phyloP scores from a whole-genome alignment of 2,329 filamentous ascomycete genomes.

The Colletotrichum ledebouriae region DNA sequence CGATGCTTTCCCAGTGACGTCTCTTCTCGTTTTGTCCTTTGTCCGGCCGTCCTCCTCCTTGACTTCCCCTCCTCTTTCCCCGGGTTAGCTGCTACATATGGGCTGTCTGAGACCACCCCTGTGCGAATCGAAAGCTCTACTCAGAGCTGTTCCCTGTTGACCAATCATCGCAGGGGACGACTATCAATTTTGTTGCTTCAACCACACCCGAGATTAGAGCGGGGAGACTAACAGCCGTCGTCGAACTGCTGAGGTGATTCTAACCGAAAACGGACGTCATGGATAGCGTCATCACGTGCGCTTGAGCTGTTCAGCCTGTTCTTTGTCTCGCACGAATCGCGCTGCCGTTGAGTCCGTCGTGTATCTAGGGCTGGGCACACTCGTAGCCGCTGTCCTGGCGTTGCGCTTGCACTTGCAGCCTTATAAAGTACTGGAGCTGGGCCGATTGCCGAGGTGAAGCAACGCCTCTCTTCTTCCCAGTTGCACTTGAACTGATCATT shows the following conservation, averaged over 20 bases:
- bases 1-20: conserved; percentile 5
- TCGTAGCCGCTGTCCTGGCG: background rate
- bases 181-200: conserved; percentile 8
- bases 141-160: background rate
- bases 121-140: conserved; percentile 28
- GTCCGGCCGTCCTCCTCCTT: background rate
- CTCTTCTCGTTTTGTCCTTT: background rate
- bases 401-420: conserved; percentile 11
- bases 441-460: background rate
- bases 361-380: background rate
- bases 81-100: background rate
- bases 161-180: conserved; percentile 18
- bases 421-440: background rate
- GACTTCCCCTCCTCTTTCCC: conserved; percentile 1
- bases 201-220: conserved; percentile 14
- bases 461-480: too few species aligned
- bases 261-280: conserved; percentile 33
- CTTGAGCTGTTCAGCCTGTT: conserved; percentile 21
- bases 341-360: conserved; percentile 6
- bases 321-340: conserved; percentile 8
- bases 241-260: conserved; percentile 36
- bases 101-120: conserved; percentile 18
- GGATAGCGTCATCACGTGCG: conserved; percentile 41
- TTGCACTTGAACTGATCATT: background rate
- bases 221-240: background rate